A percentile compares a stretch with the other conserved stretches of the same genome.
These are phyloP conservation scores for Cladosporium sp. DNA, from an alignment of 2,329 filamentous ascomycete genomes.

Conservation along the genomic window DNA sequence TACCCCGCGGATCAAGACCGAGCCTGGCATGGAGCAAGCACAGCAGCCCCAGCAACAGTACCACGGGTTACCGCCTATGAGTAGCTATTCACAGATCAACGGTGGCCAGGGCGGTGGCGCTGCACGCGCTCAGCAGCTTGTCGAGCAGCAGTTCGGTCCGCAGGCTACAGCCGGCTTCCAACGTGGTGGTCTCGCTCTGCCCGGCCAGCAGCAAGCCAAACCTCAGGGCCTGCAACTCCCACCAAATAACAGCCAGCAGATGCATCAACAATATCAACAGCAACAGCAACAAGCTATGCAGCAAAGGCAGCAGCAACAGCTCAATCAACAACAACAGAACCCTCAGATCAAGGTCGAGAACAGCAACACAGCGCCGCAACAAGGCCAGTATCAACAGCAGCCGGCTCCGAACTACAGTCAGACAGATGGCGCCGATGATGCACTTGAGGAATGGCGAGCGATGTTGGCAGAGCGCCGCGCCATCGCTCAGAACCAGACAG, in stretches of 20 bases:
- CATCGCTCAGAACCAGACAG: constrained; percentile 44
- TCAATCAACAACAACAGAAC: constrained; percentile 25
- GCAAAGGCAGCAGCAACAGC: constrained; percentile 32
- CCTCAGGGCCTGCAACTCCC: constrained; percentile 32
- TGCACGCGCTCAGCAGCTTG: constrained; percentile 47
- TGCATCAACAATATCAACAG: constrained; percentile 26
- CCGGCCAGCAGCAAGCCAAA: constrained; percentile 23
- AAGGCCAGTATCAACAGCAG: constrained; percentile 33
- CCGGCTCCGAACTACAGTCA: constrained; percentile 34
- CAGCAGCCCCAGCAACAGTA: constrained; percentile 27
- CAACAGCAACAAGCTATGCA: constrained; percentile 33
- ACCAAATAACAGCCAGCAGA: constrained; percentile 24
- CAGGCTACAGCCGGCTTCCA: constrained; percentile 55
- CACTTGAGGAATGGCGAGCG: constrained; percentile 50
- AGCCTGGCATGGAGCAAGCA: constrained; percentile 37
- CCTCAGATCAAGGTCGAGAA: constrained; percentile 32
- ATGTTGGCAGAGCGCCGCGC: constrained; percentile 54
- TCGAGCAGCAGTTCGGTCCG: constrained; percentile 53
- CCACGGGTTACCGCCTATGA: constrained; percentile 20
- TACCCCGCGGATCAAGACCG: constrained; percentile 45
- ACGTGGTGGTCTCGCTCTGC: constrained; percentile 31
- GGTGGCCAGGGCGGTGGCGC: constrained; percentile 34
- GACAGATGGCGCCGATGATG: constrained; percentile 31
- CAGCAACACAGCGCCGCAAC: constrained; percentile 21
- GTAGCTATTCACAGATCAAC: constrained; percentile 19